These are phyloP conservation scores for Angomonas ambiguus DNA, from an alignment of 208 protist genomes.

Conservation along the genomic window DNA sequence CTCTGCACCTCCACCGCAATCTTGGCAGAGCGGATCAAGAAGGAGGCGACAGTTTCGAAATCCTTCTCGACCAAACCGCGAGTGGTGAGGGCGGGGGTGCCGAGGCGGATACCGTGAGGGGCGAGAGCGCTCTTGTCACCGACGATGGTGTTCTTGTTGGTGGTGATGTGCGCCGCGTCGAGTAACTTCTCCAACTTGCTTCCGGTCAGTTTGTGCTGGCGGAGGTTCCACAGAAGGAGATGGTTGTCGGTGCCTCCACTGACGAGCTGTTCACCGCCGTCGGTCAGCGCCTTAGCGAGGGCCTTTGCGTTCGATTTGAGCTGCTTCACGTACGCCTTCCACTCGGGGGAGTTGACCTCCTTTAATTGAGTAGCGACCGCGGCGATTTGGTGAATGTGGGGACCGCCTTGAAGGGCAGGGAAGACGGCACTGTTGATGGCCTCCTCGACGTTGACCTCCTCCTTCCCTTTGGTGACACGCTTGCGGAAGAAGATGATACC, in stretches of 20 bases:
- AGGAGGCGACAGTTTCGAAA: constrained; percentile 86
- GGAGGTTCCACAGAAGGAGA: constrained; percentile 96
- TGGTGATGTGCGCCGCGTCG: constrained; percentile 87
- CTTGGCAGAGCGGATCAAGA: constrained; percentile 86
- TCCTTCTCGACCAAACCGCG: constrained; percentile 92
- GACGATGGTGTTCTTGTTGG: constrained; percentile 98
- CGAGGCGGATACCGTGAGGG: constrained; percentile 94
- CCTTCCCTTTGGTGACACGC: constrained; percentile 56
- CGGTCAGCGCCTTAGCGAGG: constrained; percentile 76
- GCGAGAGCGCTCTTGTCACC: constrained; percentile 92
- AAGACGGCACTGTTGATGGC: constrained; percentile 98
- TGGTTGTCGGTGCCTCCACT: constrained; percentile 98
- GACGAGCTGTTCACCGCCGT: constrained; percentile 90
- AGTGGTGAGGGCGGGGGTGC: constrained; percentile 94
- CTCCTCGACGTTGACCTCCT: constrained; percentile 74
- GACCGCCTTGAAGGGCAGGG: constrained; percentile 97
- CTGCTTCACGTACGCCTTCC: constrained; percentile 92
- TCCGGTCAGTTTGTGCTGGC: constrained; percentile 92
- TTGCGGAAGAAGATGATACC: constrained; percentile 98
- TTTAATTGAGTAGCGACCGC: constrained; percentile 95
- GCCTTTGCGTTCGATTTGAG: constrained; percentile 87
- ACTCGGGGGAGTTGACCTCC: constrained; percentile 91
- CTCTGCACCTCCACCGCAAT: constrained; percentile 71
- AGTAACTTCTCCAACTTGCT: constrained; percentile 96
- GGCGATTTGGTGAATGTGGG: constrained; percentile 98